Evolutionary conservation across 306 rosid species (phyloP).

Genomic region (Vachellia pachyceras): DNA sequence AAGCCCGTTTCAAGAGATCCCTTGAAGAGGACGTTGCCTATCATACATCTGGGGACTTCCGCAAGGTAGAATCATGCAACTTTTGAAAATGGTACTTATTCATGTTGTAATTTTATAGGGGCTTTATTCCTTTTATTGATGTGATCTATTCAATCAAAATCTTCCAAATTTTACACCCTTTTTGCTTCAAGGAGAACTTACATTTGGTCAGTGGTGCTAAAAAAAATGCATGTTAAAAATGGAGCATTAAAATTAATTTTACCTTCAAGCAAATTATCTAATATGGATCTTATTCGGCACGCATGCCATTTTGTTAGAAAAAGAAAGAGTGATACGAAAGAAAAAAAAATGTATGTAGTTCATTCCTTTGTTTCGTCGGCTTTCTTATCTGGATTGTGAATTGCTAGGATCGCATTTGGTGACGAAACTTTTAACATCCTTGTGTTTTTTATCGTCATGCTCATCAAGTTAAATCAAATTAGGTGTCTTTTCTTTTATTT

Average conservation of each 20-base stretch:
- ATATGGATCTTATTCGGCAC: neutral
- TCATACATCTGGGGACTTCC: slow-evolving; percentile 62
- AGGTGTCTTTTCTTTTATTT: neutral
- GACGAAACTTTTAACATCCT: neutral
- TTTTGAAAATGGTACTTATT: slow-evolving; percentile 13
- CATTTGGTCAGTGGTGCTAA: slow-evolving; percentile 4
- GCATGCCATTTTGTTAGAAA: neutral
- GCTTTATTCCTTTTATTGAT: slow-evolving; percentile 17
- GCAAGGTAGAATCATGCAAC: slow-evolving; percentile 55
- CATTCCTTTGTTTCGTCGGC: neutral
- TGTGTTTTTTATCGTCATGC: slow-evolving; percentile 3
- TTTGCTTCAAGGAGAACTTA: slow-evolving; percentile 24
- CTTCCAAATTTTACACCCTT: neutral
- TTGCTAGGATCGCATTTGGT: neutral
- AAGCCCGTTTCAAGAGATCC: slow-evolving; percentile 61
- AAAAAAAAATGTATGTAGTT: neutral
- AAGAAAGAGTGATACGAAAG: neutral
- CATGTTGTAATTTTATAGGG: slow-evolving; percentile 9
- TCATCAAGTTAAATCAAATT: neutral
- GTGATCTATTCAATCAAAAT: slow-evolving; percentile 18
- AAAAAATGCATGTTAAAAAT: slow-evolving; percentile 2
- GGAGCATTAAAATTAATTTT: slow-evolving; percentile 2
- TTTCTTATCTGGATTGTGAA: slow-evolving; percentile 4
- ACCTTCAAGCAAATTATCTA: neutral
- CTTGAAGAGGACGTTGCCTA: slow-evolving; percentile 79